Evolutionary conservation across 2,329 filamentous ascomycete species (phyloP).

Genomic region (Ophiocordyceps camponoti-rufipedis): DNA sequence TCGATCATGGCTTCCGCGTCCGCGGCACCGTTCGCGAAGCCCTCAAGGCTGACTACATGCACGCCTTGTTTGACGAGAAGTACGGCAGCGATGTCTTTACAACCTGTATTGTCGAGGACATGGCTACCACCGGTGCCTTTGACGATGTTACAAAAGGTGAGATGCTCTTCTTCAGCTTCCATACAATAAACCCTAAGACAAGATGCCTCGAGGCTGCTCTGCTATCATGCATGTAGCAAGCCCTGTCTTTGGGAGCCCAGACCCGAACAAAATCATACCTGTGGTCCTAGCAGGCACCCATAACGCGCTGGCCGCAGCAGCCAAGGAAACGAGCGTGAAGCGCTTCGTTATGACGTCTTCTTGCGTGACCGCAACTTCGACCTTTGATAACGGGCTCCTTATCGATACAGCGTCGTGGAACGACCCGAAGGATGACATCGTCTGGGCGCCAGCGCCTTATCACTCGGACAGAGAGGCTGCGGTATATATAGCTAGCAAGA

Average conservation of each 20-base stretch:
- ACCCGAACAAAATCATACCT: constrained; percentile 18
- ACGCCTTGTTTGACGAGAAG: constrained; percentile 9
- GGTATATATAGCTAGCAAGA: constrained; percentile 18
- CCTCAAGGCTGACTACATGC: constrained; percentile 8
- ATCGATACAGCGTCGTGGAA: constrained; percentile 15
- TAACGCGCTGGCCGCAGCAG: constrained; percentile 13
- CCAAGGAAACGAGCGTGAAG: constrained; percentile 12
- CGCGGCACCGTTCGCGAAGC: constrained; percentile 14
- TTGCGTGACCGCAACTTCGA: no score
- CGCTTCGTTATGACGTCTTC: constrained; percentile 22
- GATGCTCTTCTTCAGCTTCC: no score
- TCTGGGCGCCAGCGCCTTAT: constrained; percentile 15
- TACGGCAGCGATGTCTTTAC: constrained; percentile 13
- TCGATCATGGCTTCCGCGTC: constrained; percentile 19
- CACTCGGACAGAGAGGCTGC: neutral
- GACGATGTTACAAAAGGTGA: constrained; percentile 7
- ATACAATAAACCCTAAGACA: neutral
- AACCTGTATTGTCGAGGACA: constrained; percentile 12
- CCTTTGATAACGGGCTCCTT: neutral
- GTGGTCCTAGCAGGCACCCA: constrained; percentile 8
- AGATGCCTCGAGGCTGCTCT: neutral
- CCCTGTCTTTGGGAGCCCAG: constrained; percentile 11
- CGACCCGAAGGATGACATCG: constrained; percentile 10
- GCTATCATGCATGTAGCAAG: constrained; percentile 9
- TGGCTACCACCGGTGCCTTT: constrained; percentile 7